Evolutionary conservation across 345 rosid species (phyloP).

Genomic region (Raphanus raphanistrum): DNA sequence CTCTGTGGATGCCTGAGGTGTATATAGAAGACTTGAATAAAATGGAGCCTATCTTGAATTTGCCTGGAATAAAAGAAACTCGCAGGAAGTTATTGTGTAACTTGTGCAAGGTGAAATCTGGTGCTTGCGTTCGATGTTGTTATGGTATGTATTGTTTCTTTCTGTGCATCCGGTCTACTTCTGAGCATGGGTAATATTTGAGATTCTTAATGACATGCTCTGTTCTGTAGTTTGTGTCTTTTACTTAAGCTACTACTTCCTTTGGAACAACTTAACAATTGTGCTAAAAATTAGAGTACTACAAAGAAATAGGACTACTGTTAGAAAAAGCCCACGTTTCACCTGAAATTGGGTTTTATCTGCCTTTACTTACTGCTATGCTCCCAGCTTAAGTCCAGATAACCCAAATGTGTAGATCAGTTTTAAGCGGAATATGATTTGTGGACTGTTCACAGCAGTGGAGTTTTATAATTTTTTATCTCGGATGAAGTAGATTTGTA

Average conservation of each 20-base stretch:
- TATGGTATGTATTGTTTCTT: conserved; percentile 77
- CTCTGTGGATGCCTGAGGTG: conserved; percentile 90
- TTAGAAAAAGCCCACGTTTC: neutral
- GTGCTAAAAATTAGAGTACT: neutral
- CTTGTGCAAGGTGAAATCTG: conserved; percentile 86
- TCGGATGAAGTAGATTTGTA: neutral
- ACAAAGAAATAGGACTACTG: neutral
- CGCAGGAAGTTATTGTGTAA: conserved; percentile 71
- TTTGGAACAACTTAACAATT: neutral
- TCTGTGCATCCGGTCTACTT: conserved; percentile 23
- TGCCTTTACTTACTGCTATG: conserved; percentile 6
- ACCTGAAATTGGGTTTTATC: neutral
- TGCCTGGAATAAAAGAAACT: conserved; percentile 61
- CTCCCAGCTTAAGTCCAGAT: neutral
- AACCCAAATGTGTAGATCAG: neutral
- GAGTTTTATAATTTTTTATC: neutral
- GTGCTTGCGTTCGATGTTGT: conserved; percentile 91
- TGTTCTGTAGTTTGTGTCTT: conserved; percentile 14
- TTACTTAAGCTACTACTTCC: conserved; percentile 12
- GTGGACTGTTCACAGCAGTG: neutral
- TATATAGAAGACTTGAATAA: conserved; percentile 58
- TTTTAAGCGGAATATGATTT: neutral
- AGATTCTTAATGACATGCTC: neutral
- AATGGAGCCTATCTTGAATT: conserved; percentile 81
- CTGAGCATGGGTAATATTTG: conserved; percentile 20